Percentiles rank a stretch among this genome's conserved stretches.
phyloP scores from a whole-genome alignment of 2,329 filamentous ascomycete genomes.

The Mycosphaerelloides madeirae region DNA sequence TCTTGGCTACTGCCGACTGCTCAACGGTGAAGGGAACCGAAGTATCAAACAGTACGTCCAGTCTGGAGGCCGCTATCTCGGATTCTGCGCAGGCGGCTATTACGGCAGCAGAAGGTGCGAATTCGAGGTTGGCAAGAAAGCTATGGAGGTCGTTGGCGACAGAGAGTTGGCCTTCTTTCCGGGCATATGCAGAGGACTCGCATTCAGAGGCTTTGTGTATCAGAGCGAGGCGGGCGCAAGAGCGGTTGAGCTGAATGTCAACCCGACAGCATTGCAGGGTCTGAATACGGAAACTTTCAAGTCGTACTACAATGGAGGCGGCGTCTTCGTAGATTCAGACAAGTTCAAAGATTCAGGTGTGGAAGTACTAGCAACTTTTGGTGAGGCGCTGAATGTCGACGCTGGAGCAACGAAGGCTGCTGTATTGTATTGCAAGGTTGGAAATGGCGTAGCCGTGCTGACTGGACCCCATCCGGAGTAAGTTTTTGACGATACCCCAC shows the following conservation, averaged over 20 bases:
- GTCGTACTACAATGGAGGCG: conserved; percentile 91
- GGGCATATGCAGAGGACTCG: conserved; percentile 76
- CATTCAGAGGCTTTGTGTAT: conserved; percentile 87
- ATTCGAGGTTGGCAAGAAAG: conserved; percentile 79
- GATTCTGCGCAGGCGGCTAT: conserved; percentile 92
- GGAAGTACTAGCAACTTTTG: conserved; percentile 77
- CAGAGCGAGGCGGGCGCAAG: conserved; percentile 78
- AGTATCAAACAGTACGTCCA: conserved; percentile 81
- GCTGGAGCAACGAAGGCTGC: conserved; percentile 70
- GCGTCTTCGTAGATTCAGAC: conserved; percentile 79
- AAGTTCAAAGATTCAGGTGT: conserved; percentile 60
- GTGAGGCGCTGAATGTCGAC: conserved; percentile 69
- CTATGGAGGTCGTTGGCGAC: conserved; percentile 77
- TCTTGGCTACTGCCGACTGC: conserved; percentile 76
- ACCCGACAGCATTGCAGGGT: conserved; percentile 53
- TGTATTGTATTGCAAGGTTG: conserved; percentile 76
- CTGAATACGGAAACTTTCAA: conserved; percentile 59
- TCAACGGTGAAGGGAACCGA: conserved; percentile 85
- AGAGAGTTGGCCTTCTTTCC: conserved; percentile 87
- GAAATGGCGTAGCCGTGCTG: conserved; percentile 71
- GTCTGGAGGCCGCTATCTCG: conserved; percentile 77
- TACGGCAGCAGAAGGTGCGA: conserved; percentile 79
- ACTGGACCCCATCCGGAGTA: conserved; percentile 93
- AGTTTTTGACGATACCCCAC: conserved; percentile 27
- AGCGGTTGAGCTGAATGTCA: conserved; percentile 63